These are phyloP conservation scores for Pseudocercospora fijiensis DNA, from an alignment of 2,329 filamentous ascomycete species.

Conservation along the genomic window DNA sequence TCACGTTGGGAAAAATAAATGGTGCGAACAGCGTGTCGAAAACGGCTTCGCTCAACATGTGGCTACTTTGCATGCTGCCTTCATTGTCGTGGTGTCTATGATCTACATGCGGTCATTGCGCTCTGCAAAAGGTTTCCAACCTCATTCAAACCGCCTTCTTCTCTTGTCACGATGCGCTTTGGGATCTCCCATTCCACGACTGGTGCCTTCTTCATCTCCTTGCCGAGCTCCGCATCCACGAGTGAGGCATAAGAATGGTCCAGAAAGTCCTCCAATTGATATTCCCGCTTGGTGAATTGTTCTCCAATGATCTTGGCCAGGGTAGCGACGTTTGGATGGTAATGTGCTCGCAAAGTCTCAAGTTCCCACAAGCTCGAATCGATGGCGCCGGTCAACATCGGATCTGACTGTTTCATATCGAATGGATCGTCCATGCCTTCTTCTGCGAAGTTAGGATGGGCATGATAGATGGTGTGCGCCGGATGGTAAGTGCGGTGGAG, in stretches of 20 bases:
- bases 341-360: conserved; percentile 85
- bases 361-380: conserved; percentile 96
- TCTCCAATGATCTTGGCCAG: conserved; percentile 91
- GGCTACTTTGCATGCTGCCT: neutral
- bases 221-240: conserved; percentile 77
- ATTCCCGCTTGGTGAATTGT: conserved; percentile 94
- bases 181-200: conserved; percentile 94
- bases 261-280: conserved; percentile 94
- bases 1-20: neutral
- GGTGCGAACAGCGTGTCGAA: neutral
- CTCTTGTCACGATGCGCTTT: conserved; percentile 67
- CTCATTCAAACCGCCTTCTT: conserved; percentile 33
- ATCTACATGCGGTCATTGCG: conserved; percentile 22
- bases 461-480: conserved; percentile 34
- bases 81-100: neutral
- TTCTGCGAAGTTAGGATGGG: conserved; percentile 46
- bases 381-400: conserved; percentile 80
- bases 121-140: conserved; percentile 31
- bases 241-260: conserved; percentile 91
- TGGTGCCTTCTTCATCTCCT: conserved; percentile 79
- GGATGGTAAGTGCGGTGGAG: conserved; percentile 66
- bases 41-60: neutral
- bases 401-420: conserved; percentile 70
- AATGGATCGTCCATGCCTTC: conserved; percentile 74
- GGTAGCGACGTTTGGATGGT: conserved; percentile 94